These are phyloP conservation scores for Gigaspora rosea DNA, from an alignment of 192 early-diverging fungal genomes.

Conservation along the genomic window DNA sequence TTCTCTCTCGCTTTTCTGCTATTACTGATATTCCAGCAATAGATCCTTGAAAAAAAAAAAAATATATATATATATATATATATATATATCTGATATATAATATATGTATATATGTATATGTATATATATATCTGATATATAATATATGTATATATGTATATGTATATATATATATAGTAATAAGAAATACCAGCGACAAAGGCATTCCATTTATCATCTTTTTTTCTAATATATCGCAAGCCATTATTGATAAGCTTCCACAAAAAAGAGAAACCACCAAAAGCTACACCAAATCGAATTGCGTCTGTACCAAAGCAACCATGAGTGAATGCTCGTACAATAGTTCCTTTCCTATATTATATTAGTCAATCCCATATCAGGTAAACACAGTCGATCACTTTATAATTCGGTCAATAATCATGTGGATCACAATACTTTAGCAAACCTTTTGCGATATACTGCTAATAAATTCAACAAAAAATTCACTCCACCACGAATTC, in stretches of 20 bases:
- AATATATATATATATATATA: not conserved
- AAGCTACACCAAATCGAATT: conserved; percentile 70
- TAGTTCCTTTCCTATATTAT: conserved; percentile 8
- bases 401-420: not conserved
- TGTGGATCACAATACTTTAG: too few species aligned
- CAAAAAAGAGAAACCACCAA: conserved; percentile 74
- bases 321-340: conserved; percentile 12
- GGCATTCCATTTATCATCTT: conserved; percentile 58
- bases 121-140: not conserved
- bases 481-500: conserved; percentile 27
- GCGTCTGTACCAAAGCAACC: conserved; percentile 61
- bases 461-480: conserved; percentile 21
- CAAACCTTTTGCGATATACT: conserved; percentile 26
- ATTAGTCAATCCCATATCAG: not conserved
- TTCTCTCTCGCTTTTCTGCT: conserved; percentile 57
- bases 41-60: conserved; percentile 36
- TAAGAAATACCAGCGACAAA: conserved; percentile 46
- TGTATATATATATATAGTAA: not conserved
- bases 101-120: too few species aligned
- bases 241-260: conserved; percentile 76
- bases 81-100: too few species aligned
- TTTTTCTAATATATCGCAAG: conserved; percentile 50
- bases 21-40: conserved; percentile 56
- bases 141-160: too few species aligned
- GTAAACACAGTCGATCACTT: not conserved